Conservation (phyloP, 75 land plant genomes). For the Pinus tabuliformis region DNA sequence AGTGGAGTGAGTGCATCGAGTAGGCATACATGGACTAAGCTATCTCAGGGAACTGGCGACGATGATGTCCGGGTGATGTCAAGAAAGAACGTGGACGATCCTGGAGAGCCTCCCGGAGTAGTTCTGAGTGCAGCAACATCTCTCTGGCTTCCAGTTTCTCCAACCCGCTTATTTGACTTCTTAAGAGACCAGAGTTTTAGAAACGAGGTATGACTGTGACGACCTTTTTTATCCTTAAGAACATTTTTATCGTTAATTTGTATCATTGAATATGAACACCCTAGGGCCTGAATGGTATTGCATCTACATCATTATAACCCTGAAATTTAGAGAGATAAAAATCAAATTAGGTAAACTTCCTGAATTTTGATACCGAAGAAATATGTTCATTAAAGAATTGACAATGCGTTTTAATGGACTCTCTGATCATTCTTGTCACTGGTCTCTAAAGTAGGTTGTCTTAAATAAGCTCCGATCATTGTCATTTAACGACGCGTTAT, state of each 20-base stretch:
- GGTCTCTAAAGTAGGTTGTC: too few relatives aligned
- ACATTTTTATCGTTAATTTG: neutral
- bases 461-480: too few relatives aligned
- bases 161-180: constrained; percentile 65
- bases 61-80: constrained; percentile 69
- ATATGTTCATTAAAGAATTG: too few relatives aligned
- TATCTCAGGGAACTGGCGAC: constrained; percentile 46
- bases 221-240: neutral
- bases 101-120: constrained; percentile 79
- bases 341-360: too few relatives aligned
- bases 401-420: too few relatives aligned
- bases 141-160: constrained; percentile 71
- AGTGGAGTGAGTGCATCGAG: constrained; percentile 64
- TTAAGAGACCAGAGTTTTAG: constrained; percentile 68
- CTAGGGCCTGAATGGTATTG: constrained; percentile 4
- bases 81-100: constrained; percentile 76
- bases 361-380: too few relatives aligned
- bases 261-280: neutral
- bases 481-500: too few relatives aligned
- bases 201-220: constrained; percentile 39
- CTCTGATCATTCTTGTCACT: too few relatives aligned
- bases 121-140: constrained; percentile 83
- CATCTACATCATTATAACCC: too few relatives aligned
- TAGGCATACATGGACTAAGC: constrained; percentile 65
- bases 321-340: too few relatives aligned